Conservation (phyloP, 2,329 filamentous ascomycete species). For the Amphichorda felina region DNA sequence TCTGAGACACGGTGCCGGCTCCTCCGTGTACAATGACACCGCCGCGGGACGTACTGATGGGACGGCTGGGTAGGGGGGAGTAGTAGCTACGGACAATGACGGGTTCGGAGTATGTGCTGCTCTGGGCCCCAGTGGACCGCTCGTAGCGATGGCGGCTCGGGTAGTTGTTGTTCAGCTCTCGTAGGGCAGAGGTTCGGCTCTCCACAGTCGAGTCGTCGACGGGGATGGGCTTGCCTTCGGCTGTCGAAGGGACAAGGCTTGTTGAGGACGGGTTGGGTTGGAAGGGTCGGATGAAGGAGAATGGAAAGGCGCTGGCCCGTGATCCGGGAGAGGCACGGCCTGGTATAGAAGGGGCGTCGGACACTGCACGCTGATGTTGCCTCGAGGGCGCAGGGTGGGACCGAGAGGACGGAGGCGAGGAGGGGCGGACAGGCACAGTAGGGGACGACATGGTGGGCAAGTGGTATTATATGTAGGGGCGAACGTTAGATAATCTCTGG, state of each 20-base stretch:
- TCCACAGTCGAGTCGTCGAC: slow-evolving; percentile 44
- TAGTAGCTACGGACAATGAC: slow-evolving; percentile 55
- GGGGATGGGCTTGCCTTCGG: slow-evolving; percentile 41
- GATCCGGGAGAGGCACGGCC: slow-evolving; percentile 11
- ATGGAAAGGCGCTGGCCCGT: slow-evolving; percentile 27
- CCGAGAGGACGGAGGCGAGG: not conserved
- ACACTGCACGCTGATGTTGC: slow-evolving; percentile 10
- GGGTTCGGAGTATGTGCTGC: slow-evolving; percentile 51
- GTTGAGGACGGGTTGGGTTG: slow-evolving; percentile 38
- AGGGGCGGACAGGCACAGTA: not conserved
- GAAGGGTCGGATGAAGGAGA: slow-evolving; percentile 35
- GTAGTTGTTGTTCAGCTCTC: slow-evolving; percentile 46
- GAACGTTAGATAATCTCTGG: not conserved
- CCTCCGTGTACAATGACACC: slow-evolving; percentile 16
- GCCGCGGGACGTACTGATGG: slow-evolving; percentile 15
- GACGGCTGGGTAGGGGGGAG: slow-evolving; percentile 25
- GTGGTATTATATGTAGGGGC: not conserved
- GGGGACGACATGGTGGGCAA: not conserved
- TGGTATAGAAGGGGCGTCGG: slow-evolving; percentile 9
- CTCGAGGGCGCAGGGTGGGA: slow-evolving; percentile 2
- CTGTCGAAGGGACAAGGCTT: slow-evolving; percentile 40
- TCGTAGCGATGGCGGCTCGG: slow-evolving; percentile 44
- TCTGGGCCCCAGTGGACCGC: slow-evolving; percentile 42
- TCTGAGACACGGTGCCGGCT: slow-evolving; percentile 11
- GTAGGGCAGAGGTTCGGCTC: slow-evolving; percentile 46